Base-by-base conservation (phyloP, 176 grass and related monocot genomes). In the Zizania latifolia region DNA sequence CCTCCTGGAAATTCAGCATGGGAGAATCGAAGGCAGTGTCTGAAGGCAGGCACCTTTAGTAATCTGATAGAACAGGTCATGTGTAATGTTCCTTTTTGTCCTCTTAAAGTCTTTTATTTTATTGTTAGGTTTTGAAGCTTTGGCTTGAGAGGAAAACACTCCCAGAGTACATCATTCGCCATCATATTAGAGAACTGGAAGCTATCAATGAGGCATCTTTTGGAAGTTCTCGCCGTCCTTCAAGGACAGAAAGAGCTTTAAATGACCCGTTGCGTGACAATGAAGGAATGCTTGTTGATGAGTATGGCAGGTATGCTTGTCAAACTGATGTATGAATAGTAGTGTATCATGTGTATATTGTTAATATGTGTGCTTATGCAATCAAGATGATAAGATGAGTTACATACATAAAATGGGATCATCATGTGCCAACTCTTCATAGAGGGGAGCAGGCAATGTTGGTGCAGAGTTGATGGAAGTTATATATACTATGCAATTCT, bases 141-240 rank as follows among this genome's bases (percentile, higher is more conserved):
- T 98, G 95, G 95, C 83, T 94, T 71, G 89, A 98, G 80, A 90
- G 95, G 45, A 98, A 79, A 85, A 98, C 89, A 62, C 89, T 98
- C 78, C 83, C 95, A 59, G 95, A 98, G 76, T 93, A 86, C 61
- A 67, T 88, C 56, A 88, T 94, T 79, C 85, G 81, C 35, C 82
- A 87, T 62, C 89, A 93, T 88, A 98, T 98, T 79, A 83, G 83
- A 78, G 95, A 89, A 68, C 85, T 98, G 44, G 89, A 94, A 62
- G 84, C 71, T 74, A 77, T 90, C 77, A 92, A 92, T 35, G 95
- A 94, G 75, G 81, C 87, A 71, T 92, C 89, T 36, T 92, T 92
- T 80, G 72, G 84, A 59, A 85, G 85, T 74, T 93, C 87, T 79
- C 87, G 76, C 17, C 88, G 76, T 46, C 84, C 86, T 78, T 92